Base-by-base conservation (phyloP, 371 early-diverging fungal species). In the Saksenaea vasiformis region DNA sequence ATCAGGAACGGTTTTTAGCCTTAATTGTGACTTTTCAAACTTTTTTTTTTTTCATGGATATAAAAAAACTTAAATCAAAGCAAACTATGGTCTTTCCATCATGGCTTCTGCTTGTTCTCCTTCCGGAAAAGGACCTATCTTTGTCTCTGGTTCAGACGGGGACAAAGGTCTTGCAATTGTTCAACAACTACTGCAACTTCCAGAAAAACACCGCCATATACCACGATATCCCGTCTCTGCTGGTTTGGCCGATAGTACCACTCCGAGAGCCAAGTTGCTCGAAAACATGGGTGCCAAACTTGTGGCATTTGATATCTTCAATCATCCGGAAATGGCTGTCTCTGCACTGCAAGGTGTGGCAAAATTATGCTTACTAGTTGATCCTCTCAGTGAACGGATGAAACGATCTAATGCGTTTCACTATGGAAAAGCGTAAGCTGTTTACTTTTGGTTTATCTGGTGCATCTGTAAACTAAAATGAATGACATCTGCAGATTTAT, bases 81-180 rank as follows among this genome's bases (percentile, higher is more conserved):
- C 51, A 47, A 22, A 5, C 3, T 22, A 47, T 10, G 0, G 10
- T 10, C 19, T 17, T 22, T 47, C 22, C 22, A 47, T 22, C 51
- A 47, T 47, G 51, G 51, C 51, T 47, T 47, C 22, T 22, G n/a
- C 51, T 47, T 22, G 8, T 22, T 47, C 51, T 19, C 22, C 22
- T 37, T 41, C 58, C 51, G 79, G 79, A 43, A 79, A 76, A 58
- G 78, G 82, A 15, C 71, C 77, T 26, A 82, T 82, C 56, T 82
- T 77, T 61, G 79, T 82, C 7, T 73, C 82, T 38, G 77, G 79
- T 35, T 69, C 82, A 22, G 82, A 82, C 62, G 79, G 82, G 22
- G 75, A 78, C 54, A 82, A 82, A 60, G 82, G 82, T 19, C 66
- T 71, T 51, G 73, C 75, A 31, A 74, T 81, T 54, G 73, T 77